A percentile compares a stretch with the other conserved stretches of the same genome.
Evolutionary conservation across 331 rosid genomes (phyloP).

Genomic region (Acacia concinna): DNA sequence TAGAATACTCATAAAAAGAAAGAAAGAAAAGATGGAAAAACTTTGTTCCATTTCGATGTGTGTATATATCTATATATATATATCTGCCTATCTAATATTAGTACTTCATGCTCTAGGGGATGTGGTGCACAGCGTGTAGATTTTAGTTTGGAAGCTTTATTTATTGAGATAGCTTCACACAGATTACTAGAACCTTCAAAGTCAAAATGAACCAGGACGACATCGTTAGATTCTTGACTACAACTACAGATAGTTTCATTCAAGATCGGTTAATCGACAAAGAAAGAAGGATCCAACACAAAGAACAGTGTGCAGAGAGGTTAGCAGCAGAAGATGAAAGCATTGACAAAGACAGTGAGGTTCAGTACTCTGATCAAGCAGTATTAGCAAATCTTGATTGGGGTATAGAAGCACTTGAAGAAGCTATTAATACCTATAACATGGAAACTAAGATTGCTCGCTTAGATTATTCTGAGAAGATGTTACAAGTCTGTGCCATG

Average conservation of each 20-base stretch:
- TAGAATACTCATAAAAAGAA: not conserved
- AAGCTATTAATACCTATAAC: constrained; percentile 76
- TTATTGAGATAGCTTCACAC: constrained; percentile 21
- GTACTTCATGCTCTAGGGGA: not conserved
- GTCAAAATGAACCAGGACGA: constrained; percentile 74
- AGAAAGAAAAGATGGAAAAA: not conserved
- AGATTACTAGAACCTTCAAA: constrained; percentile 56
- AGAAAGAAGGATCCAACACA: constrained; percentile 66
- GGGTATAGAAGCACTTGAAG: constrained; percentile 96
- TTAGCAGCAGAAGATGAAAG: constrained; percentile 87
- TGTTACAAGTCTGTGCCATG: constrained; percentile 93
- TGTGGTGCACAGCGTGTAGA: not conserved
- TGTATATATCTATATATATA: no score
- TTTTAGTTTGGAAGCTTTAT: not conserved
- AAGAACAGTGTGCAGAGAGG: constrained; percentile 92
- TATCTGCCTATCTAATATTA: not conserved
- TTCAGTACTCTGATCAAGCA: constrained; percentile 91
- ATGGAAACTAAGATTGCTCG: constrained; percentile 87
- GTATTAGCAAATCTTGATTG: constrained; percentile 89
- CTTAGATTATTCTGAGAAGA: constrained; percentile 78
- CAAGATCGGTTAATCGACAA: constrained; percentile 65
- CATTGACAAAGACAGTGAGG: constrained; percentile 55
- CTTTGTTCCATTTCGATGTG: not conserved
- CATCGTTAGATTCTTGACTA: constrained; percentile 53
- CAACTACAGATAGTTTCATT: constrained; percentile 61